phyloP scores from a whole-genome alignment of 805 yeast species.

The Scheffersomyces stipitis region DNA sequence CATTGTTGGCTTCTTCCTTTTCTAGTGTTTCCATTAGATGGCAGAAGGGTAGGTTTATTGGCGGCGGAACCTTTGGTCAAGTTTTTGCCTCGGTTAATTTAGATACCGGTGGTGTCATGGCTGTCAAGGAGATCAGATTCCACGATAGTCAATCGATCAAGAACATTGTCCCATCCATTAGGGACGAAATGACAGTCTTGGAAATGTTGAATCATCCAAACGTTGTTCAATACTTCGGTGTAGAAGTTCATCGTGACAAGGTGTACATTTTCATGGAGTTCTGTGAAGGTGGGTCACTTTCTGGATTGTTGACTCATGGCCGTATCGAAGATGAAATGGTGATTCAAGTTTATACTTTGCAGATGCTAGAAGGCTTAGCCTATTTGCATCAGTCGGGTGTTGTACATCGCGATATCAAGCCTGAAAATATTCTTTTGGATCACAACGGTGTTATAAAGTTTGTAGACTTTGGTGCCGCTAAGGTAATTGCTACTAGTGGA shows the following conservation, averaged over 20 bases:
- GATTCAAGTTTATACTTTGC: conserved; percentile 84
- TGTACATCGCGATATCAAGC: conserved; percentile 96
- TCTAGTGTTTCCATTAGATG: conserved; percentile 91
- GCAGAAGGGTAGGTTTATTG: conserved; percentile 93
- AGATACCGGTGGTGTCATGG: conserved; percentile 95
- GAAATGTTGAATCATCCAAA: conserved; percentile 96
- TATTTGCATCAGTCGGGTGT: conserved; percentile 92
- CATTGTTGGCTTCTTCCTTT: conserved; percentile 83
- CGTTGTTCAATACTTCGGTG: conserved; percentile 94
- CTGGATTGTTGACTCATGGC: conserved; percentile 83
- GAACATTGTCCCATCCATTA: conserved; percentile 81
- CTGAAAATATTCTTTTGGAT: conserved; percentile 87
- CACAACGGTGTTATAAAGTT: conserved; percentile 91
- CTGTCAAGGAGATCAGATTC: conserved; percentile 91
- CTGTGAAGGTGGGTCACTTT: conserved; percentile 94
- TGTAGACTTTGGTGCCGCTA: conserved; percentile 98
- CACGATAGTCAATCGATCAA: conserved; percentile 85
- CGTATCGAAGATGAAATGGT: conserved; percentile 94
- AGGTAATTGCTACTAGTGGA: conserved; percentile 71
- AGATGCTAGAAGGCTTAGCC: conserved; percentile 92
- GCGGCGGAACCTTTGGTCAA: conserved; percentile 94
- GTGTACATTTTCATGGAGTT: conserved; percentile 97
- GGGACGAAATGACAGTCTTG: conserved; percentile 94
- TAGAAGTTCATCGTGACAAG: conserved; percentile 93
- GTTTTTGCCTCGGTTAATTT: conserved; percentile 90